Percentiles rank a stretch among this genome's conserved stretches.
phyloP scores from a whole-genome alignment of 495 filamentous ascomycete genomes.

The Pseudevernia furfuracea region DNA sequence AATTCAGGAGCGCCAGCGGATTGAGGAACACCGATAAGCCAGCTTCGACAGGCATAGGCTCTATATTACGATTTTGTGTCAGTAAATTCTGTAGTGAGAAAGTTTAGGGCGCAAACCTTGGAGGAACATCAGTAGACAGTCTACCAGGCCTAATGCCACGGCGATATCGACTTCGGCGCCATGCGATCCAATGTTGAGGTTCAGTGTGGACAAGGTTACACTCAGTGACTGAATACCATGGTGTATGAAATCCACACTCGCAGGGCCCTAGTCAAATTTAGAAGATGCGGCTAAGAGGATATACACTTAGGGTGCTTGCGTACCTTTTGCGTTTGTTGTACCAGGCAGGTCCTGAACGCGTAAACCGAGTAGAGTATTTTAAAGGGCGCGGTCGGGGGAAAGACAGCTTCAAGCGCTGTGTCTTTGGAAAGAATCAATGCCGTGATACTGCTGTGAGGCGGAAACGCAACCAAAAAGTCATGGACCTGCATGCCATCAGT shows the following conservation, averaged over 20 bases:
- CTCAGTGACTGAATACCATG: conserved; percentile 41
- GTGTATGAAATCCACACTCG: conserved; percentile 35
- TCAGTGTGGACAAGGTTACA: conserved; percentile 32
- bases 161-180: conserved; percentile 21
- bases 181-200: conserved; percentile 12
- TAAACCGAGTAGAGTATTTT: conserved; percentile 67
- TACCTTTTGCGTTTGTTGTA: conserved; percentile 35
- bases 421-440: conserved; percentile 49
- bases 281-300: conserved; percentile 13
- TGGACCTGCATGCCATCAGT: conserved; percentile 50
- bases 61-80: conserved; percentile 19
- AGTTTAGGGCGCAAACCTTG: conserved; percentile 31
- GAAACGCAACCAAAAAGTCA: conserved; percentile 65
- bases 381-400: conserved; percentile 63
- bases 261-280: conserved; percentile 26
- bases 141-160: conserved; percentile 23
- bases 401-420: conserved; percentile 49
- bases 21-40: conserved; percentile 23
- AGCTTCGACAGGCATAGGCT: conserved; percentile 19
- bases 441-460: conserved; percentile 55
- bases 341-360: conserved; percentile 49
- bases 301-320: conserved; percentile 11
- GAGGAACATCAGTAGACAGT: conserved; percentile 32
- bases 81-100: conserved; percentile 13
- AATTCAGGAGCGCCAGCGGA: conserved; percentile 25